A percentile compares a stretch with the other conserved stretches of the same genome.
Evolutionary conservation across 1,284 basidiomycete species (phyloP).

Genomic region (Melampsora larici-populina): DNA sequence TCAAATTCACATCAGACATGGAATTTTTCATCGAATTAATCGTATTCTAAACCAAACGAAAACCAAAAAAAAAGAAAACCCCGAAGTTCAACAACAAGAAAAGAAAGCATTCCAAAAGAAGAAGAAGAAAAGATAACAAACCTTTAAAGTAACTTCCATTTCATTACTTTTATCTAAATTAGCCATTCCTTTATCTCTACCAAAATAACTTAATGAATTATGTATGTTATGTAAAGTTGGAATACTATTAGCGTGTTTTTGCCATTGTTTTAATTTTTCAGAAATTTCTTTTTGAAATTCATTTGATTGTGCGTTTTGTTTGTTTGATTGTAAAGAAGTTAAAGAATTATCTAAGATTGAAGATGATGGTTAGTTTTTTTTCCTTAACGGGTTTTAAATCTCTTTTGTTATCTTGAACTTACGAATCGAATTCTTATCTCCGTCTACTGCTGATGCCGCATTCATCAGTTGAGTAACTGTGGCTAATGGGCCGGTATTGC

Average conservation of each 20-base stretch:
- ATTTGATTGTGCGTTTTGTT: background rate
- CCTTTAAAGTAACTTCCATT: constrained; percentile 8
- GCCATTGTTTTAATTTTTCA: background rate
- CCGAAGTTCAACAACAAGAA: background rate
- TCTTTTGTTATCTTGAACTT: background rate
- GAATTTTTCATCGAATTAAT: constrained; percentile 11
- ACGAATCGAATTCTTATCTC: constrained; percentile 4
- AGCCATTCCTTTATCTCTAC: background rate
- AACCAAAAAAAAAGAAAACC: background rate
- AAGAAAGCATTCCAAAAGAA: background rate
- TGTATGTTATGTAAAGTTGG: background rate
- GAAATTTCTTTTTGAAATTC: background rate
- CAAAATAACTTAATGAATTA: background rate
- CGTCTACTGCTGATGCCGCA: background rate
- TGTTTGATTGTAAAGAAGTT: background rate
- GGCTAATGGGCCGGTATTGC: background rate
- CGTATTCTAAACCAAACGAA: background rate
- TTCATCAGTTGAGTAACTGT: background rate
- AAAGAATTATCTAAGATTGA: background rate
- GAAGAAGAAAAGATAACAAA: background rate
- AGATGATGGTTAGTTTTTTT: background rate
- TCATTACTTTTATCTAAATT: constrained; percentile 4
- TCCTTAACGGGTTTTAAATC: no score
- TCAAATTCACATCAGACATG: constrained; percentile 3
- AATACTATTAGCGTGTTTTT: constrained; percentile 2